Conservation (phyloP, 257 asterid genomes). For the Capsicum rhomboideum region DNA sequence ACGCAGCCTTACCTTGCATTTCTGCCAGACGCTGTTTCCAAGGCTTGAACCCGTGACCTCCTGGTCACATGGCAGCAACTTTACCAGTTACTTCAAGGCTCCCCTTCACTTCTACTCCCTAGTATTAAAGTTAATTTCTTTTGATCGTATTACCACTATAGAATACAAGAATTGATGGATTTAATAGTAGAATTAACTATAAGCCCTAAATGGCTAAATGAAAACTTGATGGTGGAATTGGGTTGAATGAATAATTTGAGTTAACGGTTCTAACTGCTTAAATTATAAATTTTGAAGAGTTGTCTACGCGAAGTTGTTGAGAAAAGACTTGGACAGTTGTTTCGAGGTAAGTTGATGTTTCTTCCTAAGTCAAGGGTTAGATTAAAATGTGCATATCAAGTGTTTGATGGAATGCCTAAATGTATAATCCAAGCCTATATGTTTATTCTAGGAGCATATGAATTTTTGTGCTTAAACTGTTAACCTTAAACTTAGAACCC, state of each 20-base stretch:
- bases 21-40: too few relatives aligned
- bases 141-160: neutral
- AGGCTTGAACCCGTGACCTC: too few relatives aligned
- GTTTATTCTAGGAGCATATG: neutral
- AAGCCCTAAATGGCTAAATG: neutral
- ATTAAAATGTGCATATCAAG: neutral
- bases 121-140: neutral
- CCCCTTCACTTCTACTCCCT: neutral
- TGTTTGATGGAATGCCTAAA: neutral
- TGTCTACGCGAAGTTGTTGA: neutral
- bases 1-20: too few relatives aligned
- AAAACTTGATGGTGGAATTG: neutral
- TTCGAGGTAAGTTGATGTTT: neutral
- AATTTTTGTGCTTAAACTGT: neutral
- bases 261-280: neutral
- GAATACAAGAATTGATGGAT: neutral
- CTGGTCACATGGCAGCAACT: too few relatives aligned
- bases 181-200: neutral
- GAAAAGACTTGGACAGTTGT: neutral
- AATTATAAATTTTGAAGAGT: neutral
- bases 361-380: neutral
- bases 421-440: neutral
- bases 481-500: neutral
- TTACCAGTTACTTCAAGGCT: too few relatives aligned
- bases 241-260: neutral